phyloP scores from a whole-genome alignment of 2,329 filamentous ascomycete genomes.

The Fusarium sp. region DNA sequence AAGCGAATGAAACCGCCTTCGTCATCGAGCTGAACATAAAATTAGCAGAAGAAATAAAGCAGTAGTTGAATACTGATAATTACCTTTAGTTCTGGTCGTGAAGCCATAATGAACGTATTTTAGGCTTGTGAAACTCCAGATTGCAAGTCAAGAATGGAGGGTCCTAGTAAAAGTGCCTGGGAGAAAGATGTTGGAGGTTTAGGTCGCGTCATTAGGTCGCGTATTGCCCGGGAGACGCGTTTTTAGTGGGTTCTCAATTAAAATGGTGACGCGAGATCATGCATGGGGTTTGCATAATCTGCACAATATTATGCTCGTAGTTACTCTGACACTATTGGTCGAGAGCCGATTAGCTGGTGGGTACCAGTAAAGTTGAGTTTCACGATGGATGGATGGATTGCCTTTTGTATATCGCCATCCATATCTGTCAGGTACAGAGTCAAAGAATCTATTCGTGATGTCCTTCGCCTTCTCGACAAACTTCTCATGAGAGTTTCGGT shows the following conservation, averaged over 20 bases:
- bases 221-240: conserved; percentile 45
- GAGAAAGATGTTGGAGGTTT: conserved; percentile 21
- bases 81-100: conserved; percentile 78
- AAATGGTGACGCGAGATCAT: conserved; percentile 41
- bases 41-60: conserved; percentile 2
- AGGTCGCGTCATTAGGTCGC: conserved; percentile 39
- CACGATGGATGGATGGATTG: not conserved
- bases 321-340: not conserved
- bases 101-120: conserved; percentile 67
- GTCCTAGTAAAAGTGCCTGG: conserved; percentile 13
- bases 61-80: not conserved
- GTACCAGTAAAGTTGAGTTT: not conserved
- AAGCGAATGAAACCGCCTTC: conserved; percentile 97
- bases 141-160: conserved; percentile 8
- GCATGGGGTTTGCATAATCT: not conserved
- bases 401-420: not conserved
- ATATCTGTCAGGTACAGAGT: not conserved
- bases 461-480: not conserved
- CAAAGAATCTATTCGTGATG: not conserved
- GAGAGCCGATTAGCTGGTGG: not conserved
- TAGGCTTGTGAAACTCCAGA: conserved; percentile 14
- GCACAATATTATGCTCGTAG: not conserved
- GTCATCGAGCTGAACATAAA: conserved; percentile 79
- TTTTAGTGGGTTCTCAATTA: conserved; percentile 43
- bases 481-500: not conserved